Evolutionary conservation across 163 green algal species (phyloP).

Genomic region (Scenedesmus sp.): DNA sequence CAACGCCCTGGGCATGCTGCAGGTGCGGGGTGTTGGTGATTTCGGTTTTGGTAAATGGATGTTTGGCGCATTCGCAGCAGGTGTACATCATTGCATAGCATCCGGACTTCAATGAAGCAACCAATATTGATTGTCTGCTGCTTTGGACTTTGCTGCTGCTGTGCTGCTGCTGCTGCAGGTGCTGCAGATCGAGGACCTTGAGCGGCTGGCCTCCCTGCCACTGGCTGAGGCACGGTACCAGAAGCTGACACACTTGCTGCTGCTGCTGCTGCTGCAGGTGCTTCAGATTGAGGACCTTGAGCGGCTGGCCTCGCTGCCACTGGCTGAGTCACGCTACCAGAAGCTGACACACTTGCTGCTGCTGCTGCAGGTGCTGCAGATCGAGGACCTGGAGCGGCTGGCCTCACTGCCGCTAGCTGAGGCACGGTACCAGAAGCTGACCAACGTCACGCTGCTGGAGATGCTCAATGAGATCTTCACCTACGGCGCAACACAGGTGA

Average conservation of each 20-base stretch:
- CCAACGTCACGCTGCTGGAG: slow-evolving; percentile 12
- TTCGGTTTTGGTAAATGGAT: too few relatives aligned
- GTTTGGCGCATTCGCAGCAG: too few relatives aligned
- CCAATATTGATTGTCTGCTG: too few relatives aligned
- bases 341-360: neutral
- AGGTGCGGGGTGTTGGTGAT: neutral
- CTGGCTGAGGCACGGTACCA: neutral
- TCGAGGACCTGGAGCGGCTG: slow-evolving; percentile 32
- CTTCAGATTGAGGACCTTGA: slow-evolving; percentile 5
- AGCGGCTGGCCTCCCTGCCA: neutral
- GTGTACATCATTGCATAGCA: too few relatives aligned
- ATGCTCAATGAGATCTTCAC: slow-evolving; percentile 6
- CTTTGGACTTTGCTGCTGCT: too few relatives aligned
- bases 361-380: slow-evolving; percentile 1
- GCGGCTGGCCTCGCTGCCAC: neutral
- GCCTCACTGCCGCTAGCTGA: slow-evolving; percentile 11
- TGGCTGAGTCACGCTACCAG: neutral
- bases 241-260: neutral
- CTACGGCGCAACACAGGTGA: slow-evolving; percentile 12
- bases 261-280: neutral
- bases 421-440: slow-evolving; percentile 19
- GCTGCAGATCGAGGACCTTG: neutral
- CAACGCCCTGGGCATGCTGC: neutral
- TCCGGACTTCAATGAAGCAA: too few relatives aligned
- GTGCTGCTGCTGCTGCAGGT: neutral